Percentiles rank a stretch among this genome's conserved stretches.
phyloP scores from a whole-genome alignment of 768 basidiomycete species.

The Udeniomyces megalosporus region DNA sequence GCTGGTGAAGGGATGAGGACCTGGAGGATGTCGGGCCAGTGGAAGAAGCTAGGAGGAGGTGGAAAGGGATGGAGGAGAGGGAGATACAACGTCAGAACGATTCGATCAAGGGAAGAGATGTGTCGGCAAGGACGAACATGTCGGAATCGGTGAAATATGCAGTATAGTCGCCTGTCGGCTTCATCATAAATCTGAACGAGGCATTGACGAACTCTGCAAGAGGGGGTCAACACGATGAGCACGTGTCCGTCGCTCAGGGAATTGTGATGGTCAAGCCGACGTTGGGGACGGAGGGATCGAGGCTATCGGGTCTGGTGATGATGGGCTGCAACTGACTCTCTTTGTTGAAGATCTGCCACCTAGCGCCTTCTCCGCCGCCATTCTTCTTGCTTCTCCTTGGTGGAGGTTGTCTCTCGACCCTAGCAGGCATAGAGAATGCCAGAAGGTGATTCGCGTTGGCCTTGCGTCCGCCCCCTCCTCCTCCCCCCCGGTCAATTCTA shows the following conservation, averaged over 20 bases:
- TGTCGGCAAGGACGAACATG: conserved; percentile 45
- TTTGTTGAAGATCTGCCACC: conserved; percentile 66
- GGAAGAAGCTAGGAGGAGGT: conserved; percentile 53
- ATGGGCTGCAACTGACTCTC: conserved; percentile 52
- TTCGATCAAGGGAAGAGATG: neutral
- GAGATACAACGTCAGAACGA: neutral
- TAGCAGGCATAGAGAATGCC: conserved; percentile 82
- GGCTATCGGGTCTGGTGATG: too few relatives aligned
- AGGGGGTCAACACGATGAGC: conserved; percentile 1
- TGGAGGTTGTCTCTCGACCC: conserved; percentile 33
- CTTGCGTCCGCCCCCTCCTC: neutral
- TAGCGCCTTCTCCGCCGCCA: conserved; percentile 32
- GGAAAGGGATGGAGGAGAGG: neutral
- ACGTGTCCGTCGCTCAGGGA: neutral
- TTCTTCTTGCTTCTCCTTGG: conserved; percentile 64
- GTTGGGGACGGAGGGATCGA: neutral
- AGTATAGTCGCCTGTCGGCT: conserved; percentile 81
- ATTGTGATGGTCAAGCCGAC: neutral
- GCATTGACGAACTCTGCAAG: conserved; percentile 85
- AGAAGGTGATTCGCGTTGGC: conserved; percentile 53
- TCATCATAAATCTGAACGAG: conserved; percentile 89
- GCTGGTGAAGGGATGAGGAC: conserved; percentile 71
- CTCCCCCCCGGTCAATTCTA: too few relatives aligned
- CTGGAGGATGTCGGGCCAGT: conserved; percentile 91
- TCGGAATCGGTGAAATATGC: conserved; percentile 89